Conservation (phyloP, 2,329 filamentous ascomycete species). For the Cryphonectria carpinicola region DNA sequence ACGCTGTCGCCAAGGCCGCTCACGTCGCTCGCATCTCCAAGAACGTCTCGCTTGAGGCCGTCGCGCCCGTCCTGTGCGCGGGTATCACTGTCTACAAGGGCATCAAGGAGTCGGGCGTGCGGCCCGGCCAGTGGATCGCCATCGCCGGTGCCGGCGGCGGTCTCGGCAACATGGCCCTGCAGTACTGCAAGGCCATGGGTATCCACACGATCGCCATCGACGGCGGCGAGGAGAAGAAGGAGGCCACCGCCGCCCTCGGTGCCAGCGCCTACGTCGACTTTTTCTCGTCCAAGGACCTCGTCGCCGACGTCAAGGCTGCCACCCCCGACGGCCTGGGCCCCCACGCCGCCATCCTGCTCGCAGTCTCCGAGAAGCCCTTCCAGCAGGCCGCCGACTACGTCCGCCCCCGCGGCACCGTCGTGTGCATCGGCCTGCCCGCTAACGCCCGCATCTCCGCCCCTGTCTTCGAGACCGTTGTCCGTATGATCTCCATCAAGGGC, state of each 20-base stretch:
- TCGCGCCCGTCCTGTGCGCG: conserved; percentile 73
- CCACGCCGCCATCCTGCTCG: conserved; percentile 84
- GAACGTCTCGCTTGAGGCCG: conserved; percentile 62
- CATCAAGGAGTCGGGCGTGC: conserved; percentile 69
- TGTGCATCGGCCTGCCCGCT: conserved; percentile 88
- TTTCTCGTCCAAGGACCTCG: conserved; percentile 72
- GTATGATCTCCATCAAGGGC: conserved; percentile 91
- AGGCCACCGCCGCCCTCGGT: conserved; percentile 72
- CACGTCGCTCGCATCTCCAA: conserved; percentile 70
- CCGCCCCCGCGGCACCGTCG: conserved; percentile 77
- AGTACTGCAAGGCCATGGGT: conserved; percentile 93
- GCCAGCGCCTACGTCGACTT: conserved; percentile 82
- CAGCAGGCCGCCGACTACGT: conserved; percentile 92
- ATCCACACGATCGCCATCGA: conserved; percentile 81
- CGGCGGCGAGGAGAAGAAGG: conserved; percentile 77
- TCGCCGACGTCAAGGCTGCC: conserved; percentile 80
- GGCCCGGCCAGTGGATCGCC: conserved; percentile 71
- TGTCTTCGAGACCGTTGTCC: conserved; percentile 85
- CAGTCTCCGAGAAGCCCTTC: conserved; percentile 89
- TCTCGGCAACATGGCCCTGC: conserved; percentile 71
- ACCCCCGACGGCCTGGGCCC: conserved; percentile 82
- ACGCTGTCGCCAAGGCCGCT: conserved; percentile 70
- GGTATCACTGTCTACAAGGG: conserved; percentile 80
- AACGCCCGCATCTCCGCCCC: conserved; percentile 79
- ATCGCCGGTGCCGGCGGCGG: conserved; percentile 78